Conservation (phyloP, 2,329 filamentous ascomycete genomes). For the Colletotrichum sp. region DNA sequence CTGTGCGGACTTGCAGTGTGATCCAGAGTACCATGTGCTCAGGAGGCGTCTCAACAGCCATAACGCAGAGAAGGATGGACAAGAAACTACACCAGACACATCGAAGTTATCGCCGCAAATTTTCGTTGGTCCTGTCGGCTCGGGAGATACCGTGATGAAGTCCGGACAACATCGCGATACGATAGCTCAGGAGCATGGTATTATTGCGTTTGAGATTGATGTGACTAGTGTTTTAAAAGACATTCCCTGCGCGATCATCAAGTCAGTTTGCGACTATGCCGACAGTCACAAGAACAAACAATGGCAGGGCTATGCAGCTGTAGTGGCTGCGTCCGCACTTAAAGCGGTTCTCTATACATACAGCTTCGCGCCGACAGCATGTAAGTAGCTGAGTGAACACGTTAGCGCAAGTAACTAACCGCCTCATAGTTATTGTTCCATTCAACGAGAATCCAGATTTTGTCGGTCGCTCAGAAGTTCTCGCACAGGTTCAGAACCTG, state of each 20-base stretch:
- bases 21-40: background rate
- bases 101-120: background rate
- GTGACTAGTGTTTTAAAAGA: no score
- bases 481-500: background rate
- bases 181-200: no score
- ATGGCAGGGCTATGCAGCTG: constrained; percentile 4
- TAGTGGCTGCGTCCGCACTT: constrained; percentile 33
- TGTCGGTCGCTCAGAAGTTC: background rate
- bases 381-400: no score
- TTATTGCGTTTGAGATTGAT: no score
- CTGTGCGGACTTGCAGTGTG: constrained; percentile 30
- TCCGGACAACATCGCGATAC: background rate
- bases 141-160: constrained; percentile 37
- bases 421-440: background rate
- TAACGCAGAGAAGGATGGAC: no score
- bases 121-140: constrained; percentile 2
- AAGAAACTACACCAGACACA: no score
- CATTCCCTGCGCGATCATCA: background rate
- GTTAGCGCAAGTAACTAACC: no score
- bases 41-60: background rate
- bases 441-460: background rate
- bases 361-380: no score
- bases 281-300: constrained; percentile 13
- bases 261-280: constrained; percentile 24
- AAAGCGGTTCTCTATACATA: no score